Percentiles rank a stretch among this genome's conserved stretches.
These are phyloP conservation scores for Knoxia roxburghii DNA, from an alignment of 257 asterid genomes.

Conservation along the genomic window DNA sequence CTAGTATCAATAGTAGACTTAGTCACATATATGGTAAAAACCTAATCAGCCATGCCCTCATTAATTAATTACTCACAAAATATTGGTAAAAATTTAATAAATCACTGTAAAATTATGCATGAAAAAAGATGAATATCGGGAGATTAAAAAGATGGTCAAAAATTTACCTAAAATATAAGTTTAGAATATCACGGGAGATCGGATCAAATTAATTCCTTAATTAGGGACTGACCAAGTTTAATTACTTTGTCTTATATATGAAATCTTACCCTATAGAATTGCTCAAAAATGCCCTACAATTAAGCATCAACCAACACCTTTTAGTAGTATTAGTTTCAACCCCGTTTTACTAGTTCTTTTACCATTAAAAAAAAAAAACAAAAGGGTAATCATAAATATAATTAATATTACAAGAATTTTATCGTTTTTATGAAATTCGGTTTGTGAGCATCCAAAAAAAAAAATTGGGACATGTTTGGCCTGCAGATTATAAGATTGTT, in stretches of 20 bases:
- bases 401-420: conserved; percentile 28
- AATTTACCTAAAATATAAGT: conserved; percentile 22
- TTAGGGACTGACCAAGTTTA: conserved; percentile 39
- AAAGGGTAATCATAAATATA: conserved; percentile 27
- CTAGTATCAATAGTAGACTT: no score
- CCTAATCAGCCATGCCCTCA: no score
- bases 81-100: neutral
- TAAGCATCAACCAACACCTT: conserved; percentile 16
- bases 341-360: no score
- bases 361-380: conserved; percentile 18
- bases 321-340: no score
- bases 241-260: neutral
- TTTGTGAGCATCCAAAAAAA: no score
- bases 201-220: conserved; percentile 27
- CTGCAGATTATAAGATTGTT: conserved; percentile 38
- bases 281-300: conserved; percentile 11
- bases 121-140: conserved; percentile 24
- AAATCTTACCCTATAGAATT: conserved; percentile 29
- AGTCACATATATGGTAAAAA: no score
- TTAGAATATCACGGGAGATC: conserved; percentile 41
- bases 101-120: conserved; percentile 40
- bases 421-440: conserved; percentile 20
- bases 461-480: no score
- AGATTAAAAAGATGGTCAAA: conserved; percentile 53
- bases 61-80: no score